These are phyloP conservation scores for Volvariella volvacea DNA, from an alignment of 1,284 basidiomycete genomes.

Conservation along the genomic window DNA sequence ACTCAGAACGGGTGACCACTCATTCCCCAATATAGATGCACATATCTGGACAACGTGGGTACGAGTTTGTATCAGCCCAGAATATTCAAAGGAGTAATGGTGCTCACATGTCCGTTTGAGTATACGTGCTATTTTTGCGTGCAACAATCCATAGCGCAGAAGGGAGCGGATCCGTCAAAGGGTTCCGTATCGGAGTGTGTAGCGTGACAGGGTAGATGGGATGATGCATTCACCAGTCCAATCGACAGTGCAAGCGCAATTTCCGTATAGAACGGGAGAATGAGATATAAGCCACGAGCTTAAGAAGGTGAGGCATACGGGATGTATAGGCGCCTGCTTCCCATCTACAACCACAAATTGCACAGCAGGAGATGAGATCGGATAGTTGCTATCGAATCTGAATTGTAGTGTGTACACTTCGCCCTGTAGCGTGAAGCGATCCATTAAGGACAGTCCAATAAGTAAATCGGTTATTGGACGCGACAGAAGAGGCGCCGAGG, in stretches of 20 bases:
- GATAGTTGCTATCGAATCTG: slow-evolving; percentile 69
- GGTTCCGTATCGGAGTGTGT: too few species aligned
- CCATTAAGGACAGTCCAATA: not conserved
- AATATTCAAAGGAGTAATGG: too few species aligned
- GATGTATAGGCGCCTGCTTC: slow-evolving; percentile 63
- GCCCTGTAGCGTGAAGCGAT: slow-evolving; percentile 33
- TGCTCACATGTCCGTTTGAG: slow-evolving; percentile 75
- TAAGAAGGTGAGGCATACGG: slow-evolving; percentile 40
- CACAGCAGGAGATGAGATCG: slow-evolving; percentile 78
- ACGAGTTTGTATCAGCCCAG: too few species aligned
- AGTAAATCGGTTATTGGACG: not conserved
- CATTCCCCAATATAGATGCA: slow-evolving; percentile 78
- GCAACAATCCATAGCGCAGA: too few species aligned
- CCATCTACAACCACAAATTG: slow-evolving; percentile 67
- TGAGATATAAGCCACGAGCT: too few species aligned
- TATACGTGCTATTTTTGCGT: slow-evolving; percentile 62
- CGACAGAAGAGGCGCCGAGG: too few species aligned
- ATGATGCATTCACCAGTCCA: too few species aligned
- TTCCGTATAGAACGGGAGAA: too few species aligned
- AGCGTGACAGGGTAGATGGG: too few species aligned
- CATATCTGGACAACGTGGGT: slow-evolving; percentile 70
- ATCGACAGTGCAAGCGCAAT: too few species aligned
- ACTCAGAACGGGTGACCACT: slow-evolving; percentile 82
- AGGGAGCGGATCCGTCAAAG: too few species aligned
- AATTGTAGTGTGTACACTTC: slow-evolving; percentile 74